Percentiles rank a stretch among this genome's conserved stretches.
Conservation (phyloP, 2,329 filamentous ascomycete species). For the Penicillium sp. region DNA sequence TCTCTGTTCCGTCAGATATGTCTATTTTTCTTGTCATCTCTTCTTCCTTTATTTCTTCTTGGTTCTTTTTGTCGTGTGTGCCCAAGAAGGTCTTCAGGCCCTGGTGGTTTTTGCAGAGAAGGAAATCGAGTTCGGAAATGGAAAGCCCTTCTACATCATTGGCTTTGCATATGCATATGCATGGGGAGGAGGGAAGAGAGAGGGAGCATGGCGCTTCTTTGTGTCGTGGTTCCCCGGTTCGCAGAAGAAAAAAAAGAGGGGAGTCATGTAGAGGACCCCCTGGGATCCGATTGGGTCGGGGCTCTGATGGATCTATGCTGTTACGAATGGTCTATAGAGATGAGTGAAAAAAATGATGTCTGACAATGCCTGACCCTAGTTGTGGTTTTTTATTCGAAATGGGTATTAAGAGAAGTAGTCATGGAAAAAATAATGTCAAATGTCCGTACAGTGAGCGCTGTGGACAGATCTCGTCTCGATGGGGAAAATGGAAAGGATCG, state of each 20-base stretch:
- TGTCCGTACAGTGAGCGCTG: neutral
- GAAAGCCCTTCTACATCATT: slow-evolving; percentile 10
- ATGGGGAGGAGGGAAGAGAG: neutral
- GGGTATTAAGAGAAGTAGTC: neutral
- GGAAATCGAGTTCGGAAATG: slow-evolving; percentile 14
- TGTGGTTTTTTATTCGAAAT: slow-evolving; percentile 1
- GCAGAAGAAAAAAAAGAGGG: slow-evolving; percentile 23
- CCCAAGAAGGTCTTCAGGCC: slow-evolving; percentile 16
- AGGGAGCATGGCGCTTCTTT: slow-evolving; percentile 14
- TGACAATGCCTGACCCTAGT: slow-evolving; percentile 21
- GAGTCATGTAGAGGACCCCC: slow-evolving; percentile 27
- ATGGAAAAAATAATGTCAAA: neutral
- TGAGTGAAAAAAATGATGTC: slow-evolving; percentile 38
- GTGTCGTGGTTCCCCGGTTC: slow-evolving; percentile 9
- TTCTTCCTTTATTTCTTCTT: slow-evolving; percentile 15
- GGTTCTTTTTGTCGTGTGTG: slow-evolving; percentile 14
- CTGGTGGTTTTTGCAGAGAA: slow-evolving; percentile 23
- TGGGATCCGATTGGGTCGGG: slow-evolving; percentile 19
- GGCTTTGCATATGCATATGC: slow-evolving; percentile 2
- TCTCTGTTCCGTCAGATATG: slow-evolving; percentile 24
- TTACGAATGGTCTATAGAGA: slow-evolving; percentile 48
- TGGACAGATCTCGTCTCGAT: neutral
- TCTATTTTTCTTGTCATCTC: slow-evolving; percentile 11
- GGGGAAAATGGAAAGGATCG: neutral
- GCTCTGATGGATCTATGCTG: slow-evolving; percentile 42